Conservation (phyloP, 768 basidiomycete species). For the Tricholoma terreum region DNA sequence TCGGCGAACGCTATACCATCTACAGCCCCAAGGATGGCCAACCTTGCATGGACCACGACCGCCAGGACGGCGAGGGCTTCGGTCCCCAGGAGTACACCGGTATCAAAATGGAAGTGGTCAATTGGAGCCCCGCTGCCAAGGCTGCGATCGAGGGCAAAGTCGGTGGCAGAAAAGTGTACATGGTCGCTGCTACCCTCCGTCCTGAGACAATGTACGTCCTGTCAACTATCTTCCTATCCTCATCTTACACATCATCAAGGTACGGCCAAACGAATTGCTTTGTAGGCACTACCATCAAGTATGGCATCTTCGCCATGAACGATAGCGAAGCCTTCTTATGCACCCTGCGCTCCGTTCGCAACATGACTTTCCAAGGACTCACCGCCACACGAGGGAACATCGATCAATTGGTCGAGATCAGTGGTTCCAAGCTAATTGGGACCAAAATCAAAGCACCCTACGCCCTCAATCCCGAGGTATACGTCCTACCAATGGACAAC, state of each 20-base stretch:
- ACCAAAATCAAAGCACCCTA: slow-evolving; percentile 89
- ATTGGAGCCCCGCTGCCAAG: slow-evolving; percentile 76
- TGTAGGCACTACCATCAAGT: slow-evolving; percentile 86
- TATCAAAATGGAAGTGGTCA: slow-evolving; percentile 89
- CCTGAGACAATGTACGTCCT: slow-evolving; percentile 89
- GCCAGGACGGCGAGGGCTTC: slow-evolving; percentile 89
- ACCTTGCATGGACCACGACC: slow-evolving; percentile 99
- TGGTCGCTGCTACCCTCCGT: slow-evolving; percentile 95
- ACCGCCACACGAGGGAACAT: slow-evolving; percentile 70
- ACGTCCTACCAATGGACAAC: slow-evolving; percentile 98
- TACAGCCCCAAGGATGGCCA: slow-evolving; percentile 99
- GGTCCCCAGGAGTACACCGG: slow-evolving; percentile 95
- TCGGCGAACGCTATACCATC: slow-evolving; percentile 96
- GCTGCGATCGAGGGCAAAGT: slow-evolving; percentile 62
- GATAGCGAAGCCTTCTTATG: slow-evolving; percentile 86
- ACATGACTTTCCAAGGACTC: slow-evolving; percentile 95
- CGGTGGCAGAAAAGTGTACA: slow-evolving; percentile 76
- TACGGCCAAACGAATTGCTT: slow-evolving; percentile 99
- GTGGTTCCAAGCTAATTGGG: slow-evolving; percentile 78
- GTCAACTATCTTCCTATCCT: slow-evolving; percentile 5
- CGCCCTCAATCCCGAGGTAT: slow-evolving; percentile 78
- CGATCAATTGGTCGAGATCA: slow-evolving; percentile 71
- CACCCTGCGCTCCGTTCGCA: slow-evolving; percentile 88
- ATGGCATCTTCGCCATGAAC: slow-evolving; percentile 88
- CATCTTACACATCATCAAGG: slow-evolving; percentile 38